Base-by-base conservation (phyloP, 805 yeast species). In the Yarrowia yakushimensis region DNA sequence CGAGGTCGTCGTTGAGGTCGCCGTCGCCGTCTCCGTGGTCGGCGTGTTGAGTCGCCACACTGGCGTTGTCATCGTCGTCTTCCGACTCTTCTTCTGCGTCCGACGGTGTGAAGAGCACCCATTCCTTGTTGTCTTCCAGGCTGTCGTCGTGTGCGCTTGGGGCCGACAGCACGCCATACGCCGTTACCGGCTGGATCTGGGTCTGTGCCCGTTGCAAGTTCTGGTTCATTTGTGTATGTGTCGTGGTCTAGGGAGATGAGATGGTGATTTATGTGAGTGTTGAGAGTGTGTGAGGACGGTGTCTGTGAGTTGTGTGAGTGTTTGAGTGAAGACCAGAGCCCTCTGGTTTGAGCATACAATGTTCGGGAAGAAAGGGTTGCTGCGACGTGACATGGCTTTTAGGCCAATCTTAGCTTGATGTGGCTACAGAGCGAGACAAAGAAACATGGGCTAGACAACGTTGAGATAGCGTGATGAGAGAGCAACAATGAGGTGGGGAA, bases 101-200 rank as follows among this genome's bases (percentile, higher is more conserved):
- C 18, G 39, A 71, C 1, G 77, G 77, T 23, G 76, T 70, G 65
- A 75, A 75, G 46, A 75, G 67, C 13, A 75, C 75, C 78, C 78
- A 75, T 60, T 73, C 78, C 62, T 68, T 67, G 61, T 66, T 67
- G 13, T 63, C 68, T 31, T 62, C 66, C 8, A 65, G 57, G 3
- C 55, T 2, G 33, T 52, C 43, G 25, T 52, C 43, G 6, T 25
- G 39, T 23, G 59, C 13, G 54, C 30, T 48, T 22, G 59, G 59
- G 13, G 59, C 25, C 5, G 43, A 52, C 4, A 52, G 43, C 17
- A 52, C 59, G 10, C 59, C 59, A 7, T 52, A 52, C 3, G 59
- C 59, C n/a, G 59, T 34, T 25, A 52, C 59, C 3, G 59, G 59
- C 33, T 52, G 59, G 17, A 52, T 43, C 59, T 52, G 59, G 17